Conservation (phyloP, 768 basidiomycete genomes). For the Amanita fuliginea region DNA sequence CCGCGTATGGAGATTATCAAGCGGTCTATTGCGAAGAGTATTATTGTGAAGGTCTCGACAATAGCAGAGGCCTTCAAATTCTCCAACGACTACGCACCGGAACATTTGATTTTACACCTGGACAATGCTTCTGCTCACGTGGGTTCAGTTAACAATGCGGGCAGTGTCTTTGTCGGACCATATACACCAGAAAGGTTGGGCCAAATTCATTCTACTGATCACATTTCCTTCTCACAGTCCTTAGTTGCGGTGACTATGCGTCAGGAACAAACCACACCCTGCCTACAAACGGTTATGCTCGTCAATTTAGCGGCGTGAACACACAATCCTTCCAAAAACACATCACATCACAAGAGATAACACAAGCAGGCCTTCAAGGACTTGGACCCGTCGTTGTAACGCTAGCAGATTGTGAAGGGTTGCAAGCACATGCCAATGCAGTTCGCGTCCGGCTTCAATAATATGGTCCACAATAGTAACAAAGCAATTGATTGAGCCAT, state of each 20-base stretch:
- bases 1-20: slow-evolving; percentile 85
- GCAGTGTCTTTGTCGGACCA: slow-evolving; percentile 92
- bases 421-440: slow-evolving; percentile 93
- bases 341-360: slow-evolving; percentile 94
- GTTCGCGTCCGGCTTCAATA: slow-evolving; percentile 67
- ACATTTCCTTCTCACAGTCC: neutral
- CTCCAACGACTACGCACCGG: slow-evolving; percentile 96
- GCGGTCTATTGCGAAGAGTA: slow-evolving; percentile 80
- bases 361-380: slow-evolving; percentile 56
- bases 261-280: slow-evolving; percentile 98
- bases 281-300: slow-evolving; percentile 92
- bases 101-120: slow-evolving; percentile 91
- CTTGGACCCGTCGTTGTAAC: slow-evolving; percentile 85
- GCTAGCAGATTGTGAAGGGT: slow-evolving; percentile 88
- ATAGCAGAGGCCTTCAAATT: slow-evolving; percentile 75
- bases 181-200: slow-evolving; percentile 88
- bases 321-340: slow-evolving; percentile 97
- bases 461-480: neutral
- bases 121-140: slow-evolving; percentile 59
- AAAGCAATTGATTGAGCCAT: neutral
- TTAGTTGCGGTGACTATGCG: slow-evolving; percentile 94
- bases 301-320: slow-evolving; percentile 98
- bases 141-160: slow-evolving; percentile 74
- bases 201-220: neutral
- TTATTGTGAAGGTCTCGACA: slow-evolving; percentile 66